A percentile compares a stretch with the other conserved stretches of the same genome.
phyloP scores from a whole-genome alignment of 768 basidiomycete genomes.

The Hysterangium stoloniferum region DNA sequence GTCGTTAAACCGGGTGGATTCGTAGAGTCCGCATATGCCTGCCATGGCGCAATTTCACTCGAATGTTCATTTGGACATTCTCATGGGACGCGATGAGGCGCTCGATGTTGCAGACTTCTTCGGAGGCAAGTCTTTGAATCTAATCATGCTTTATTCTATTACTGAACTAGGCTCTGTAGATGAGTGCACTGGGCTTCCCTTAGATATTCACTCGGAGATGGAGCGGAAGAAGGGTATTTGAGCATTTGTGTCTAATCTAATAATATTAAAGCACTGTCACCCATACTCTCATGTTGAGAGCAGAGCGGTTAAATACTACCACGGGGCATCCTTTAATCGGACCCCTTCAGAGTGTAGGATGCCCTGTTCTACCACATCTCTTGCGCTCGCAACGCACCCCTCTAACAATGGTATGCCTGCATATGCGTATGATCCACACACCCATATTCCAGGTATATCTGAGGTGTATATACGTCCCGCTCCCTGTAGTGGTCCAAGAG shows the following conservation, averaged over 20 bases:
- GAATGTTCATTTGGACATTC: slow-evolving; percentile 85
- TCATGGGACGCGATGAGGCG: slow-evolving; percentile 87
- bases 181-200: slow-evolving; percentile 39
- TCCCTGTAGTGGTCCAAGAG: slow-evolving; percentile 48
- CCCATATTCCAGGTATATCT: slow-evolving; percentile 46
- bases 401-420: slow-evolving; percentile 72
- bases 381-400: slow-evolving; percentile 71
- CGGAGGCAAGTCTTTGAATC: slow-evolving; percentile 41
- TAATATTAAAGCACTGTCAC: too few species aligned
- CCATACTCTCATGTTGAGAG: too few species aligned
- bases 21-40: slow-evolving; percentile 61
- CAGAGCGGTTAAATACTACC: background rate
- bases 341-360: slow-evolving; percentile 18
- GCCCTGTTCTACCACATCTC: slow-evolving; percentile 36
- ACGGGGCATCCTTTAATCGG: background rate
- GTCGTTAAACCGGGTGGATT: background rate
- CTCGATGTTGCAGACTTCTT: slow-evolving; percentile 78
- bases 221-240: slow-evolving; percentile 50
- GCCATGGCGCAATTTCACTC: slow-evolving; percentile 42
- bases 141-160: background rate
- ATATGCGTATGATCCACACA: slow-evolving; percentile 67
- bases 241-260: too few species aligned
- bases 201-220: slow-evolving; percentile 60
- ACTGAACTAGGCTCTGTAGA: slow-evolving; percentile 31
- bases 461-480: slow-evolving; percentile 24